Conservation (phyloP, 345 rosid genomes). For the Salix arbutifolia region DNA sequence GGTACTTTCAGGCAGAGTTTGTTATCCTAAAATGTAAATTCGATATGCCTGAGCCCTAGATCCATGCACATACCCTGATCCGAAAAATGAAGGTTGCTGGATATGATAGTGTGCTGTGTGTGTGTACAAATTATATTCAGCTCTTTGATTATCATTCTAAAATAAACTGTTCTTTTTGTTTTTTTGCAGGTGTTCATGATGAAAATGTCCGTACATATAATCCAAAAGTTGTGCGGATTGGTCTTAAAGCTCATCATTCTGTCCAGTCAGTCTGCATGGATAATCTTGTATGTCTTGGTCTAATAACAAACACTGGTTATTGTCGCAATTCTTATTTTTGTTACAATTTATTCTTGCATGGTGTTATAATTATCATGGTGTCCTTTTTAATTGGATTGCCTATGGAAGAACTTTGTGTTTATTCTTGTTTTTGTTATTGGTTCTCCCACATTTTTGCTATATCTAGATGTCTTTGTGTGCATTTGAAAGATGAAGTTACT, state of each 20-base stretch:
- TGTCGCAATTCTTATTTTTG: neutral
- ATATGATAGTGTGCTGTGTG: too few species aligned
- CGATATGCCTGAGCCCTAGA: neutral
- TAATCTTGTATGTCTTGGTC: slow-evolving; percentile 92
- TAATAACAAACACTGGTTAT: neutral
- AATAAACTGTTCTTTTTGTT: slow-evolving; percentile 3
- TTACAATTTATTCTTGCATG: neutral
- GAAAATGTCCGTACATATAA: slow-evolving; percentile 64
- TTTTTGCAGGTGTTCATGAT: slow-evolving; percentile 67
- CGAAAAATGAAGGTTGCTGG: neutral
- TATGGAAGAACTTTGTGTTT: neutral
- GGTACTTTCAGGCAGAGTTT: neutral
- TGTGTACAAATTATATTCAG: neutral
- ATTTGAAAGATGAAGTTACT: neutral
- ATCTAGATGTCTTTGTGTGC: neutral
- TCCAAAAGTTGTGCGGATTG: slow-evolving; percentile 90
- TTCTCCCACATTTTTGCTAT: neutral
- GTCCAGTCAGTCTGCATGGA: slow-evolving; percentile 74
- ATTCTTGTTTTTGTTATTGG: neutral
- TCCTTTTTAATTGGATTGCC: neutral
- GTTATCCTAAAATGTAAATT: neutral
- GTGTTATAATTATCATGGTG: neutral
- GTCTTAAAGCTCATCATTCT: slow-evolving; percentile 93
- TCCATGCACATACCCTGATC: neutral
- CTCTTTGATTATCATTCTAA: neutral